These are phyloP conservation scores for Kockovaella imperatae DNA, from an alignment of 768 basidiomycete genomes.

Conservation along the genomic window DNA sequence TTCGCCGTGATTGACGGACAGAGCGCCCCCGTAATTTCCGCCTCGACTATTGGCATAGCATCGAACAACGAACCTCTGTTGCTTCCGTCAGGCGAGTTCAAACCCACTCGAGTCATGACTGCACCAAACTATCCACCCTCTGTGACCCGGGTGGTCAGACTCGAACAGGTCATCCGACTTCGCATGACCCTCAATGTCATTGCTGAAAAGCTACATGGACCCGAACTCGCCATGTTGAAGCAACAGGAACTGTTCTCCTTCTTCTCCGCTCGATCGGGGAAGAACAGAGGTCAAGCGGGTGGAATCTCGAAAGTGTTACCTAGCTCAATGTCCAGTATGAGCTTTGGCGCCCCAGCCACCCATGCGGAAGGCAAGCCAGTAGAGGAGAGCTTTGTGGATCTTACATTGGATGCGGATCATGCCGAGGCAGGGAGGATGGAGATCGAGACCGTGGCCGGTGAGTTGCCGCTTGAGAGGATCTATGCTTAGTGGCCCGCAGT, in stretches of 20 bases:
- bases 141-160: slow-evolving; percentile 54
- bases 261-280: slow-evolving; percentile 57
- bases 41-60: no score
- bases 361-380: no score
- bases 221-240: slow-evolving; percentile 68
- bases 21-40: background rate
- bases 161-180: slow-evolving; percentile 73
- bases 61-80: slow-evolving; percentile 3
- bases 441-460: no score
- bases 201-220: slow-evolving; percentile 72
- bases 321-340: no score
- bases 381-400: no score
- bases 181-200: slow-evolving; percentile 77
- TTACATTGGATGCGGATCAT: no score
- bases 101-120: slow-evolving; percentile 6
- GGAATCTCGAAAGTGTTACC: no score
- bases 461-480: no score
- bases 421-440: no score
- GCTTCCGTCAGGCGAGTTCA: slow-evolving; percentile 5
- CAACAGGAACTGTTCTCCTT: slow-evolving; percentile 81
- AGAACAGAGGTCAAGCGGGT: slow-evolving; percentile 22
- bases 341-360: no score
- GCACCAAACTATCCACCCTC: slow-evolving; percentile 47
- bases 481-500: no score
- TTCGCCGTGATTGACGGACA: slow-evolving; percentile 16